Evolutionary conservation across 441 rosid genomes (phyloP), one percentile per base, ranked within the genome.

Genomic region (Theobroma grandiflorum): DNA sequence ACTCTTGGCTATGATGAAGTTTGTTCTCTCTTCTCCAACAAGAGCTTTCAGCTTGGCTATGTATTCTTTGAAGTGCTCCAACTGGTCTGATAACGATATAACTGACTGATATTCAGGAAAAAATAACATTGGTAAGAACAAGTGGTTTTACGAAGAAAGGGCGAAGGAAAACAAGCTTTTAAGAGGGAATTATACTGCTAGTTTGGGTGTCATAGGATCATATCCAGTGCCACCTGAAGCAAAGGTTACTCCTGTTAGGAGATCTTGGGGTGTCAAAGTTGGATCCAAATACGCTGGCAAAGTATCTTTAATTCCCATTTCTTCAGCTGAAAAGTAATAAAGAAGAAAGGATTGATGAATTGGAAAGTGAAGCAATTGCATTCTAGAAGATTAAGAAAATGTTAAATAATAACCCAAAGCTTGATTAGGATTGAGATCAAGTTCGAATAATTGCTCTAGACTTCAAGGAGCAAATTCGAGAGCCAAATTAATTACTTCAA

Each of bases 221-320:
- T 82, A 96, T 18, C 99, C 99, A 3, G 84, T 18, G 75, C 92
- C 98, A 33, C 98, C 93, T 0, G 99, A 94, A 43, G 98, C 99
- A 78, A 96, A 96, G 77, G 91, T 85, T 20, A 93, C 98, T 31
- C 99, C 99, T 5, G 98, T 93, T 76, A 81, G 8, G 8, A 93
- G 92, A 83, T 96, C 98, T 75, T 84, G 37, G 10, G 90, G 81
- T 72, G 58, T 70, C 65, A 94, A 40, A 4, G 81, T 74, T 57
- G 93, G 91, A 68, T 91, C 95, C 59, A 94, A 72, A 82, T 94
- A 96, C 43, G 98, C 91, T 0, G 98, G 98, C 40, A 96, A 77
- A 0, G 12, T 9, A 11, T 68, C 85, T 80, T 93, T 96, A 26
- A 96, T 81, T 78, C 94, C 98, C 9, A 94, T 9, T 80, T 90